phyloP scores from a whole-genome alignment of 2,329 filamentous ascomycete species.

The Penicillium verrucosum region DNA sequence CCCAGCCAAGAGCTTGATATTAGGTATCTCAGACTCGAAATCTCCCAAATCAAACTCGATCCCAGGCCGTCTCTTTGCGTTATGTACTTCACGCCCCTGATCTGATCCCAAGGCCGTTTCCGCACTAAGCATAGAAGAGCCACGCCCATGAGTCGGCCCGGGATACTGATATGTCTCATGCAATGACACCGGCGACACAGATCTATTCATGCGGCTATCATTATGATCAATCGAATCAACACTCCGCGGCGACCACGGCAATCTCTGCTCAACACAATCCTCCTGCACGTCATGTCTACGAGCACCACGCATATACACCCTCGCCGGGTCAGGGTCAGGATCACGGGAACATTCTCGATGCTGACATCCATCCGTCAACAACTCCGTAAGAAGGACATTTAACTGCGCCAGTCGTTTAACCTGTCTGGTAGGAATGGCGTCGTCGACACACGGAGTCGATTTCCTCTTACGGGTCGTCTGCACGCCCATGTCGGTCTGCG shows the following conservation, averaged over 20 bases:
- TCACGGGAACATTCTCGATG: background rate
- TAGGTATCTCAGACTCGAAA: background rate
- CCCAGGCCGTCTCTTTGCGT: background rate
- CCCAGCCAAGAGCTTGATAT: background rate
- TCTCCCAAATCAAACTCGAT: background rate
- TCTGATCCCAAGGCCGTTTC: background rate
- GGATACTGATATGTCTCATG: background rate
- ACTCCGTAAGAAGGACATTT: conserved; percentile 3
- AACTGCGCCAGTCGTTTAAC: conserved; percentile 4
- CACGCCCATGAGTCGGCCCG: background rate
- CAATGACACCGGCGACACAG: background rate
- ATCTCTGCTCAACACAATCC: background rate
- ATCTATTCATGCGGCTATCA: background rate
- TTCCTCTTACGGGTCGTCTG: conserved; percentile 2
- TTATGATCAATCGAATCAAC: conserved; percentile 1
- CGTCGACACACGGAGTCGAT: background rate
- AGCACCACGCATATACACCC: background rate
- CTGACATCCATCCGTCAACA: conserved; percentile 1
- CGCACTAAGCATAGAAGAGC: background rate
- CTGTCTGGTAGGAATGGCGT: background rate
- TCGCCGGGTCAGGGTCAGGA: too few relatives aligned
- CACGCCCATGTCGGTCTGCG: too few relatives aligned
- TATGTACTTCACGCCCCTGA: background rate
- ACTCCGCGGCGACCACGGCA: conserved; percentile 5
- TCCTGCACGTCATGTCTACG: background rate